These are phyloP conservation scores for Kalmusia sp. DNA, from an alignment of 2,329 filamentous ascomycete genomes.

Conservation along the genomic window DNA sequence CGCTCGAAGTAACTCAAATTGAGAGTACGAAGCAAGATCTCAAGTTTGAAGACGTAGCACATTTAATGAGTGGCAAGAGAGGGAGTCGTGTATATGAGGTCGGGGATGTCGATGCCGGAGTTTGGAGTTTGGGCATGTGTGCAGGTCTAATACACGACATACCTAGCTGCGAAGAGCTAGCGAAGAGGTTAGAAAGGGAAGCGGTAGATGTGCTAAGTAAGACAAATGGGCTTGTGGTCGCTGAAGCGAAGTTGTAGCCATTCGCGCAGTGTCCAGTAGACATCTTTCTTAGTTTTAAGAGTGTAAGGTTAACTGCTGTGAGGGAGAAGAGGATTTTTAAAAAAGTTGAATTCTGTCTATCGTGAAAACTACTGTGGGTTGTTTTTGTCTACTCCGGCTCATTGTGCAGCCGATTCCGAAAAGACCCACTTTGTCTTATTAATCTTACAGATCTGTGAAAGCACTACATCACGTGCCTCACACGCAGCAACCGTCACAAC, in stretches of 20 bases:
- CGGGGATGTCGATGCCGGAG: constrained; percentile 36
- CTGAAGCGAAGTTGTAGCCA: constrained; percentile 18
- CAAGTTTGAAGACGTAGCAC: constrained; percentile 35
- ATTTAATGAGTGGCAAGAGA: constrained; percentile 36
- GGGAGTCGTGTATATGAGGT: constrained; percentile 34
- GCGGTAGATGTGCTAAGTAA: constrained; percentile 30
- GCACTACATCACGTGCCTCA: too few relatives aligned
- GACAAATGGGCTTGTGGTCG: constrained; percentile 25
- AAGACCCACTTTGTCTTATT: too few relatives aligned
- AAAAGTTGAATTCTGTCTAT: too few relatives aligned
- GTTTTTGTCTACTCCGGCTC: too few relatives aligned
- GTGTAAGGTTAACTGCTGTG: too few relatives aligned
- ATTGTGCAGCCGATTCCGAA: too few relatives aligned
- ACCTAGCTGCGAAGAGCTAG: constrained; percentile 49
- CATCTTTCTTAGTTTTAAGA: too few relatives aligned
- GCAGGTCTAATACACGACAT: constrained; percentile 70
- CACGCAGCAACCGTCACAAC: too few relatives aligned
- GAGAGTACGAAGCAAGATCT: constrained; percentile 34
- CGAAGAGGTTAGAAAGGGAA: constrained; percentile 36
- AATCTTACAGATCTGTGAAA: too few relatives aligned
- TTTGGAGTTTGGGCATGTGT: constrained; percentile 84
- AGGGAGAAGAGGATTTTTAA: too few relatives aligned
- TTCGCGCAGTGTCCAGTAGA: too few relatives aligned
- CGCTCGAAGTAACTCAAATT: constrained; percentile 30
- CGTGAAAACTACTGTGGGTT: too few relatives aligned